Percentiles rank a stretch among this genome's conserved stretches.
Evolutionary conservation across 2,329 filamentous ascomycete genomes (phyloP).

Genomic region (Talaromyces piceae): DNA sequence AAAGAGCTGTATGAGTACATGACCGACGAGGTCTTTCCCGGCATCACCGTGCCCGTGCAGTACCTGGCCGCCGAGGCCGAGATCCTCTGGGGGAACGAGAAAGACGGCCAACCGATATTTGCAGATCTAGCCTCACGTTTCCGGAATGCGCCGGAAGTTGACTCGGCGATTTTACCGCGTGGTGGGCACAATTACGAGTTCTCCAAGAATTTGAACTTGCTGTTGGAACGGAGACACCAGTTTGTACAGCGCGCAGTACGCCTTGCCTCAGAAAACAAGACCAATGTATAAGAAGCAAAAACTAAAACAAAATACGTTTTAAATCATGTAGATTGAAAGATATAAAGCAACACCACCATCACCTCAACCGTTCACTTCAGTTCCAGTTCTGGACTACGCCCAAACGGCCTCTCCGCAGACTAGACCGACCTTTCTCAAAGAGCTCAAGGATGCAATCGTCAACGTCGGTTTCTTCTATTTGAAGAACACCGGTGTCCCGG

Average conservation of each 20-base stretch:
- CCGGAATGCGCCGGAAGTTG: slow-evolving; percentile 3
- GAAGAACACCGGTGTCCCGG: slow-evolving; percentile 21
- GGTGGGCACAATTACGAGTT: slow-evolving; percentile 12
- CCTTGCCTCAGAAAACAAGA: not conserved
- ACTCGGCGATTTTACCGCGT: slow-evolving; percentile 3
- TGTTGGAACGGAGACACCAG: slow-evolving; percentile 6
- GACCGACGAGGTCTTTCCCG: slow-evolving; percentile 3
- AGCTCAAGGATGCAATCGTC: slow-evolving; percentile 25
- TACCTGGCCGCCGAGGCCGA: slow-evolving; percentile 9
- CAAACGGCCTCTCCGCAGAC: slow-evolving; percentile 15
- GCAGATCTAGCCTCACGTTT: slow-evolving; percentile 4
- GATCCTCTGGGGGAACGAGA: slow-evolving; percentile 7
- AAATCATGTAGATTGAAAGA: slow-evolving; percentile 3
- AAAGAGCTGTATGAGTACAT: slow-evolving; percentile 8
- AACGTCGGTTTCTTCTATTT: slow-evolving; percentile 33
- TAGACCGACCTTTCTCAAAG: slow-evolving; percentile 20
- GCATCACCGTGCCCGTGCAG: slow-evolving; percentile 9
- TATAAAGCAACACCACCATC: not conserved
- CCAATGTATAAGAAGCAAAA: not conserved
- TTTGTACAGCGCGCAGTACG: slow-evolving; percentile 11
- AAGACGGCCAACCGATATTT: slow-evolving; percentile 9
- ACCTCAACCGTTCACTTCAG: slow-evolving; percentile 18
- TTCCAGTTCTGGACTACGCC: slow-evolving; percentile 26
- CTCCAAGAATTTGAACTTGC: not conserved
- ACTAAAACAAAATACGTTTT: not conserved